phyloP scores from a whole-genome alignment of 2,329 filamentous ascomycete genomes.

The Ceratocystis papillata region DNA sequence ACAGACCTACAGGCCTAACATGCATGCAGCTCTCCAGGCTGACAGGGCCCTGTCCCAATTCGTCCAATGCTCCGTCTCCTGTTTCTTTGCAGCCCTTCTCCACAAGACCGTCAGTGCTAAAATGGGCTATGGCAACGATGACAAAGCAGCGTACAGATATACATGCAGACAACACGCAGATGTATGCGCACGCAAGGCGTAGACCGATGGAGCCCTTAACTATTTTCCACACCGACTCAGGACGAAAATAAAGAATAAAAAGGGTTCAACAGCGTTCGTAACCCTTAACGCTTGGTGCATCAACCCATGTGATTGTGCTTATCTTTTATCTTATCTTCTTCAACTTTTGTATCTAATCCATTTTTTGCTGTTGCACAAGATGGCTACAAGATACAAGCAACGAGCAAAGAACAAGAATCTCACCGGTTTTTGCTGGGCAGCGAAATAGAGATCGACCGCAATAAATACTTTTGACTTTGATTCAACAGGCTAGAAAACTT shows the following conservation, averaged over 20 bases:
- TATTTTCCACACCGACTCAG: neutral
- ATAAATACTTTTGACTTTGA: too few relatives aligned
- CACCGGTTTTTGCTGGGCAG: too few relatives aligned
- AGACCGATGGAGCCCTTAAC: neutral
- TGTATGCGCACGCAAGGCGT: neutral
- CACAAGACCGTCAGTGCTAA: neutral
- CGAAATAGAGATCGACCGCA: too few relatives aligned
- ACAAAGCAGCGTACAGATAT: neutral
- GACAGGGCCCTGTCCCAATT: neutral
- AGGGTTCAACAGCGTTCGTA: too few relatives aligned
- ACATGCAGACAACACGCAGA: neutral
- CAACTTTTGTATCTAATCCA: too few relatives aligned
- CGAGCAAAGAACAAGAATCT: too few relatives aligned
- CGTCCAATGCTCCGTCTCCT: constrained; percentile 9
- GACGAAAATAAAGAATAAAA: neutral
- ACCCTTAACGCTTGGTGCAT: too few relatives aligned
- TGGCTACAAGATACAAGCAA: too few relatives aligned
- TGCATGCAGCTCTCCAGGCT: neutral
- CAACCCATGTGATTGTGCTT: too few relatives aligned
- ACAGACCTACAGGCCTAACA: neutral
- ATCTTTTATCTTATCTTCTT: too few relatives aligned
- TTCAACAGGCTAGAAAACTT: neutral
- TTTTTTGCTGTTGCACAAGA: too few relatives aligned
- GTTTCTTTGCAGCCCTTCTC: constrained; percentile 1
- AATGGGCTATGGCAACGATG: neutral